phyloP scores from a whole-genome alignment of 2,329 filamentous ascomycete species.

The Colletotrichum navitas region DNA sequence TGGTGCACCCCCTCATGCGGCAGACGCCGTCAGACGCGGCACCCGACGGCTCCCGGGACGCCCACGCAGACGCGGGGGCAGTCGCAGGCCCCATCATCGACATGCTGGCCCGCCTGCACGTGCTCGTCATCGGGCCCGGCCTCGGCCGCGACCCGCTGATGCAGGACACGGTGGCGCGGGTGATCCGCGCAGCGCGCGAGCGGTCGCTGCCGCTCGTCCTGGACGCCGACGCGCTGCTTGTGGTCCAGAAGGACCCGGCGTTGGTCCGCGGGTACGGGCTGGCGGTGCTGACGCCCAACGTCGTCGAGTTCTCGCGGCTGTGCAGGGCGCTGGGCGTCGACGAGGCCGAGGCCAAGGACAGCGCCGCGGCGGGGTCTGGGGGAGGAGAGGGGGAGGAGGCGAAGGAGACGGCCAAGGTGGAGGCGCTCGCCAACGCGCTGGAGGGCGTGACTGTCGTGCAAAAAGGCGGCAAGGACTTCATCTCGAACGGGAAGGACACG shows the following conservation, averaged over 20 bases:
- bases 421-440: conserved; percentile 78
- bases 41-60: conserved; percentile 45
- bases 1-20: conserved; percentile 97
- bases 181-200: conserved; percentile 83
- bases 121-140: conserved; percentile 92
- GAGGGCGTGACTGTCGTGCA: conserved; percentile 92
- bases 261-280: conserved; percentile 84
- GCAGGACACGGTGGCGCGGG: conserved; percentile 84
- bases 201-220: conserved; percentile 83
- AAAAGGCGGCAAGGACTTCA: conserved; percentile 86
- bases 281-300: conserved; percentile 93
- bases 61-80: conserved; percentile 67
- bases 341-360: conserved; percentile 54
- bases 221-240: conserved; percentile 88
- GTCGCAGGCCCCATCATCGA: conserved; percentile 78
- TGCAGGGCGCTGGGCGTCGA: conserved; percentile 81
- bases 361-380: conserved; percentile 44
- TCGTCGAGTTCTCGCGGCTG: conserved; percentile 89
- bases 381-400: conserved; percentile 40
- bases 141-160: conserved; percentile 91
- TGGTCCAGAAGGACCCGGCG: conserved; percentile 81
- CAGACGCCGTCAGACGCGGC: conserved; percentile 68
- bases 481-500: conserved; percentile 84
- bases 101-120: conserved; percentile 89
- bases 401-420: conserved; percentile 62